Evolutionary conservation across 1,284 basidiomycete species (phyloP), one percentile per base, ranked within the genome.

Genomic region (Microbotryum lychnidis-dioicae): DNA sequence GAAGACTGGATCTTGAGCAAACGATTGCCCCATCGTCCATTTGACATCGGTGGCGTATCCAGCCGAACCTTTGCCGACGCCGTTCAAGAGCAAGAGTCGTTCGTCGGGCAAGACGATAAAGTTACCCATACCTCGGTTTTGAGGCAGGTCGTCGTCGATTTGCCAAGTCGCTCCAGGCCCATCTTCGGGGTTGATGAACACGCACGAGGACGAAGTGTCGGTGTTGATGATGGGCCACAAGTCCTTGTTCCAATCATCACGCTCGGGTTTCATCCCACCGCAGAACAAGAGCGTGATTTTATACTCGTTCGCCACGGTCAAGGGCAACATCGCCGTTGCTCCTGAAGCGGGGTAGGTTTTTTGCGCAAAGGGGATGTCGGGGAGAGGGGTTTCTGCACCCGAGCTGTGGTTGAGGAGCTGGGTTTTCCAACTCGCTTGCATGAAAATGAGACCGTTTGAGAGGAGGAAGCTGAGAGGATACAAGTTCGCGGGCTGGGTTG

Each of bases 321-420:
- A 25, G 2, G 92, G 91, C 2, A 93, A 79, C 89, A 96, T 91
- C 56, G 87, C 87, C 1, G 83, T 83, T 3, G 87, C 92, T 57
- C 86, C 91, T 1, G 90, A 93, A 0, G 88, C 91, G 46, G 92
- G 92, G 77, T 96, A 97, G 45, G 91, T 89, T 60, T 89, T 86
- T 48, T 83, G 80, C 56, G 91, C 83, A 57, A 80, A 71, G 21
- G 77, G 76, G 72, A 79, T 78, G 64, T 77, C 69, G 49, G 70
- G 62, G 44, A 77, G 72, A 21, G 69, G 53, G 65, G 75, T 52
- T 75, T 90, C 87, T 46, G 75, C 68, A 64, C 82, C 80, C 7
- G 77, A 80, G 57, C 82, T 80, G 86, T 86, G 58, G 84, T 92
- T 71, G 81, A 77, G 80, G 29, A 89, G 73, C 2, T 61, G 58